Conservation (phyloP, 805 yeast genomes). For the Torulaspora gathmanii region DNA sequence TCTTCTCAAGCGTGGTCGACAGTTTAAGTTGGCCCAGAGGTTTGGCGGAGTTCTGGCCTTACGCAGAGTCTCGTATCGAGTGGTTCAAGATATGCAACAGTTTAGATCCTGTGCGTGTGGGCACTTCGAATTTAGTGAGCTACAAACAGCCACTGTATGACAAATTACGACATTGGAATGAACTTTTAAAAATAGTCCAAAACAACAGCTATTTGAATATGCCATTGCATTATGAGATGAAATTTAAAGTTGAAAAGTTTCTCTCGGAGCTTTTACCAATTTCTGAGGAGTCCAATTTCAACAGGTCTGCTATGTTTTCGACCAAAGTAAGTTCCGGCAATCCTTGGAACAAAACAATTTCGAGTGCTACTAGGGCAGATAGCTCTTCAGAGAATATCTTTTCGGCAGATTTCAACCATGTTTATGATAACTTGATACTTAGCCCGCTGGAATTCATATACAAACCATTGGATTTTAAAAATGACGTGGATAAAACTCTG, state of each 20-base stretch:
- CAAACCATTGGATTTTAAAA: constrained; percentile 14
- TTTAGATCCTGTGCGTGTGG: constrained; percentile 13
- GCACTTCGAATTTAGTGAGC: constrained; percentile 29
- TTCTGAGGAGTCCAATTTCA: constrained; percentile 30
- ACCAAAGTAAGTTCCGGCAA: constrained; percentile 18
- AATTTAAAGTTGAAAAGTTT: constrained; percentile 24
- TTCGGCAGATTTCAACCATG: constrained; percentile 21
- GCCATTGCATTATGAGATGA: constrained; percentile 25
- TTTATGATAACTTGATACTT: constrained; percentile 20
- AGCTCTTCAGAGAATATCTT: constrained; percentile 14
- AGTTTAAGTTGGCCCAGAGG: constrained; percentile 27
- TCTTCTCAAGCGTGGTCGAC: constrained; percentile 21
- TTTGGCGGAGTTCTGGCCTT: constrained; percentile 29
- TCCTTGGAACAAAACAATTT: constrained; percentile 19
- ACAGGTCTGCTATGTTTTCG: constrained; percentile 25
- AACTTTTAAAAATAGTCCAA: constrained; percentile 16
- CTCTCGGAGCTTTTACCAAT: constrained; percentile 28
- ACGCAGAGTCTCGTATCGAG: constrained; percentile 28
- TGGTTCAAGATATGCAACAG: constrained; percentile 29
- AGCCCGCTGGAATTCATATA: constrained; percentile 24
- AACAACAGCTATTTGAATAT: constrained; percentile 26
- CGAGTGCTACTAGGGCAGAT: constrained; percentile 17
- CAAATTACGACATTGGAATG: constrained; percentile 33
- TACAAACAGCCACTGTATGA: constrained; percentile 32
- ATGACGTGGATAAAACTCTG: constrained; percentile 18